Evolutionary conservation across 176 grass and related monocot species (phyloP).

Genomic region (Musa troglodytarum): DNA sequence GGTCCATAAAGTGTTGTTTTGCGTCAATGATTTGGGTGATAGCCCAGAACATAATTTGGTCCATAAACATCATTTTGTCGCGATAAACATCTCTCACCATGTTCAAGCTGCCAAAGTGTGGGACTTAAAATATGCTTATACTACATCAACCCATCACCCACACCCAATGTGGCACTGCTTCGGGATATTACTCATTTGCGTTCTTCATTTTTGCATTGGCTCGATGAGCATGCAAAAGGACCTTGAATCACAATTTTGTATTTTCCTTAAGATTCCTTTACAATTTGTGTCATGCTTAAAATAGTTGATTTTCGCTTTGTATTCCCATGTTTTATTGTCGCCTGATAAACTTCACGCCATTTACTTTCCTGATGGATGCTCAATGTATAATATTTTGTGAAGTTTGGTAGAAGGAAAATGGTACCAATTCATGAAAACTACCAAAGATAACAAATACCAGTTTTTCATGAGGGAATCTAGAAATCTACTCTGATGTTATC

Average conservation of each 20-base stretch:
- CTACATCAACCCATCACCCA: too few species aligned
- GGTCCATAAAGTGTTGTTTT: too few species aligned
- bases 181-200: background rate
- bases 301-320: background rate
- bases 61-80: too few species aligned
- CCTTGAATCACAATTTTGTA: background rate
- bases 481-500: background rate
- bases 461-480: background rate
- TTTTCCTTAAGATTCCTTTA: background rate
- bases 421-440: background rate
- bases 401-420: too few species aligned
- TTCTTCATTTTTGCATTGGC: background rate
- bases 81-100: too few species aligned
- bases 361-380: background rate
- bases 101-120: too few species aligned
- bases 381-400: too few species aligned
- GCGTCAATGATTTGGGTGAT: too few species aligned
- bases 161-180: too few species aligned
- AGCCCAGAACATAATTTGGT: too few species aligned
- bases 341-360: background rate
- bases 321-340: background rate
- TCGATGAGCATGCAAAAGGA: background rate
- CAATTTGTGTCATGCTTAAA: background rate
- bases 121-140: too few species aligned
- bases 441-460: background rate